These are phyloP conservation scores for Sequoiadendron giganteum DNA, from an alignment of 75 land plant genomes.

Conservation along the genomic window DNA sequence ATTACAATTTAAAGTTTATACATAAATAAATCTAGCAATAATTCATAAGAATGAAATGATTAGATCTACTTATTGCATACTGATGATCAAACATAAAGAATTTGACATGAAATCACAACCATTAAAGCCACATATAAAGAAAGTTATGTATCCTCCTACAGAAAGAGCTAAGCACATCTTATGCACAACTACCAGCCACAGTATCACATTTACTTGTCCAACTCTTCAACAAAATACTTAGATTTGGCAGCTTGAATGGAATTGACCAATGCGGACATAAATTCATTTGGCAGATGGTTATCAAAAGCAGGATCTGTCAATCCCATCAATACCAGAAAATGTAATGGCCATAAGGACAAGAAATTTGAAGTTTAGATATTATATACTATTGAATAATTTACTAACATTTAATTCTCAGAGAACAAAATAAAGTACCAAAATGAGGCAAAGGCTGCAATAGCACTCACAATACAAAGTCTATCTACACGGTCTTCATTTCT, in stretches of 20 bases:
- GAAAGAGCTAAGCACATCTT: not conserved
- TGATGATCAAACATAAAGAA: not conserved
- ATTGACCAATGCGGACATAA: not conserved
- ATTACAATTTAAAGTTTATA: not conserved
- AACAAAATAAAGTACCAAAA: slow-evolving; percentile 43
- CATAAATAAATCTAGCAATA: not conserved
- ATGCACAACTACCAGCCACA: not conserved
- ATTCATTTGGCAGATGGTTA: not conserved
- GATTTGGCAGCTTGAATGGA: not conserved
- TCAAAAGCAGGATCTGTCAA: not conserved
- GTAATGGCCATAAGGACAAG: not conserved
- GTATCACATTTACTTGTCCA: not conserved
- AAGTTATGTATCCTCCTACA: not conserved
- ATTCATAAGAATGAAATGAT: not conserved
- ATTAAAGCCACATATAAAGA: not conserved
- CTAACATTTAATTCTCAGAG: slow-evolving; percentile 5
- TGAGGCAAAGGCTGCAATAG: slow-evolving; percentile 47
- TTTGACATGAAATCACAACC: not conserved
- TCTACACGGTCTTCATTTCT: slow-evolving; percentile 55
- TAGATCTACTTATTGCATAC: not conserved
- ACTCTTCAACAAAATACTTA: not conserved
- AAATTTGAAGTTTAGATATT: not conserved
- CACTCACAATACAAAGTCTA: slow-evolving; percentile 48
- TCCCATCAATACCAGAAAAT: not conserved
- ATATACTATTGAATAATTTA: not conserved